phyloP scores from a whole-genome alignment of 495 filamentous ascomycete genomes.

The Lichenothelia convexa region DNA sequence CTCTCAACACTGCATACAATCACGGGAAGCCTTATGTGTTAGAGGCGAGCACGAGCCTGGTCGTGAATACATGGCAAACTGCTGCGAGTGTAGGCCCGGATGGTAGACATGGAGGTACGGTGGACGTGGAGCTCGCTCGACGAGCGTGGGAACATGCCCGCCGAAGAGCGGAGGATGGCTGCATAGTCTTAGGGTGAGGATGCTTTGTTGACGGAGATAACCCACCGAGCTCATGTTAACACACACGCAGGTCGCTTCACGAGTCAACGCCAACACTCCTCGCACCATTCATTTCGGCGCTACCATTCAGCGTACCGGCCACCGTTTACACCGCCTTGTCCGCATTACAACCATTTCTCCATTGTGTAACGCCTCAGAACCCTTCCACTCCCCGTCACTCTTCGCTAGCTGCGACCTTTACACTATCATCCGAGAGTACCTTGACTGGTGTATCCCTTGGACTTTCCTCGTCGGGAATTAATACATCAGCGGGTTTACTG shows the following conservation, averaged over 20 bases:
- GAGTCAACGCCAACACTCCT: conserved; percentile 72
- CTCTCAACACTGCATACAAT: conserved; percentile 77
- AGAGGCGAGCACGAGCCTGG: conserved; percentile 80
- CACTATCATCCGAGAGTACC: conserved; percentile 62
- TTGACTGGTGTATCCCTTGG: conserved; percentile 57
- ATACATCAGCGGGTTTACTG: conserved; percentile 64
- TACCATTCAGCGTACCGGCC: conserved; percentile 61
- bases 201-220: background rate
- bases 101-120: conserved; percentile 51
- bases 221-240: conserved; percentile 2
- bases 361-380: conserved; percentile 75
- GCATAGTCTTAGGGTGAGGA: conserved; percentile 68
- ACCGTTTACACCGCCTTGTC: conserved; percentile 57
- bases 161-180: conserved; percentile 86
- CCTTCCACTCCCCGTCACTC: conserved; percentile 69
- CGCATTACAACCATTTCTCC: conserved; percentile 66
- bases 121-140: conserved; percentile 61
- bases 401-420: conserved; percentile 61
- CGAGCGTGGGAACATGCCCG: conserved; percentile 95
- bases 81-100: conserved; percentile 46
- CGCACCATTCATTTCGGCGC: conserved; percentile 57
- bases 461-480: conserved; percentile 72
- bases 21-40: conserved; percentile 61
- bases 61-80: conserved; percentile 89
- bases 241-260: conserved; percentile 53